Conservation (phyloP, 345 rosid species). For the Salix dunnii region DNA sequence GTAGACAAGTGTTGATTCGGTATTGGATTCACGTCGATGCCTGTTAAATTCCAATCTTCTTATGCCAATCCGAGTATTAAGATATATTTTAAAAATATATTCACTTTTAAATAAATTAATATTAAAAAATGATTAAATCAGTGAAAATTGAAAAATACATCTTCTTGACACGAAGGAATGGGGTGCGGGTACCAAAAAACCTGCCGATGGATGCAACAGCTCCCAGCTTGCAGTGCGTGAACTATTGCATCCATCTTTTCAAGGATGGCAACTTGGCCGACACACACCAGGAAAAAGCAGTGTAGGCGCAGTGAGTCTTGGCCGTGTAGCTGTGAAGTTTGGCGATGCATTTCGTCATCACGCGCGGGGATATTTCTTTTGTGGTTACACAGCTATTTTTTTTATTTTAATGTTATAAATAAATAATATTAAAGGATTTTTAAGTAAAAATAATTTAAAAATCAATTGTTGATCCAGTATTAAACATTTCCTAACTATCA, state of each 20-base stretch:
- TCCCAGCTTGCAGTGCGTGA: slow-evolving; percentile 58
- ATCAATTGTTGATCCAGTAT: too few relatives aligned
- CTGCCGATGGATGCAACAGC: slow-evolving; percentile 61
- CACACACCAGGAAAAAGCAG: slow-evolving; percentile 28
- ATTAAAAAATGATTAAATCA: too few relatives aligned
- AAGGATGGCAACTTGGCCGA: slow-evolving; percentile 41
- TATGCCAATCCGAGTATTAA: too few relatives aligned
- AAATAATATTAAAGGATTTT: too few relatives aligned
- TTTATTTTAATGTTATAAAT: too few relatives aligned
- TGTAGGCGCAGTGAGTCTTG: slow-evolving; percentile 53
- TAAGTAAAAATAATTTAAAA: too few relatives aligned
- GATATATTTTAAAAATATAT: too few relatives aligned
- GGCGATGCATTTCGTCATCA: slow-evolving; percentile 59
- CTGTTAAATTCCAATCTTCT: too few relatives aligned
- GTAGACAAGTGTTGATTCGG: too few relatives aligned
- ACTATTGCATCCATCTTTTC: slow-evolving; percentile 50
- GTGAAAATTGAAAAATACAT: background rate
- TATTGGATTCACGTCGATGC: too few relatives aligned
- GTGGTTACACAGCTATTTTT: too few relatives aligned
- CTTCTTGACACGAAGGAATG: slow-evolving; percentile 28
- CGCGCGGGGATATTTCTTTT: background rate
- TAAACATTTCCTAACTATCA: slow-evolving; percentile 30
- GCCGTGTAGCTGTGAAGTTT: slow-evolving; percentile 53
- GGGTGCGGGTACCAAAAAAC: slow-evolving; percentile 50
- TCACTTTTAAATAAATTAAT: too few relatives aligned